These are phyloP conservation scores for Tricladium varicosporioides DNA, from an alignment of 2,329 filamentous ascomycete species.

Conservation along the genomic window DNA sequence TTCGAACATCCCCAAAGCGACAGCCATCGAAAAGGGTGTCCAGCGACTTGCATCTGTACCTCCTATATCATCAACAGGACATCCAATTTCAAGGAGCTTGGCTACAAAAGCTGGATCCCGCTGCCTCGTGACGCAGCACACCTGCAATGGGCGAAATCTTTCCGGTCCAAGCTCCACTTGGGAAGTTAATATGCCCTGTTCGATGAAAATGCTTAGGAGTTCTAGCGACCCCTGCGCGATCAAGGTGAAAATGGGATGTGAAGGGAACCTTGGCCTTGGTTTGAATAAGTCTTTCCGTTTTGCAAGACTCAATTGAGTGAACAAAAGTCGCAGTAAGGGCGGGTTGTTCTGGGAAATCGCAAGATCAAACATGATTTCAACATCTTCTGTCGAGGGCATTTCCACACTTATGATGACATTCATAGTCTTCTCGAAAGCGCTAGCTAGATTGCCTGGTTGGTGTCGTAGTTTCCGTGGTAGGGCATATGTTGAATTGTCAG, in stretches of 20 bases:
- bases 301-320: background rate
- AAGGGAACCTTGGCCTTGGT: background rate
- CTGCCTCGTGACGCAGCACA: constrained; percentile 2
- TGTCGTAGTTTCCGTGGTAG: background rate
- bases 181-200: background rate
- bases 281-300: constrained; percentile 1
- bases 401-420: background rate
- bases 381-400: background rate
- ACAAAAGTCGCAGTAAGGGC: background rate
- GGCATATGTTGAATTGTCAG: background rate
- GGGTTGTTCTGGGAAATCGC: background rate
- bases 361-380: background rate
- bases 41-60: background rate
- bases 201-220: background rate
- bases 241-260: background rate
- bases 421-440: background rate
- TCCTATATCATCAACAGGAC: constrained; percentile 1
- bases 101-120: background rate
- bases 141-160: constrained; percentile 1
- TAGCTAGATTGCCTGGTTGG: background rate
- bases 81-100: constrained; percentile 1
- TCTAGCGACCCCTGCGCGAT: background rate
- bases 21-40: background rate
- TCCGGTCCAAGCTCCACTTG: background rate
- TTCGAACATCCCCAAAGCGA: background rate